Base-by-base conservation (phyloP, 2,329 filamentous ascomycete genomes). In the Cadophora luteo-olivacea region DNA sequence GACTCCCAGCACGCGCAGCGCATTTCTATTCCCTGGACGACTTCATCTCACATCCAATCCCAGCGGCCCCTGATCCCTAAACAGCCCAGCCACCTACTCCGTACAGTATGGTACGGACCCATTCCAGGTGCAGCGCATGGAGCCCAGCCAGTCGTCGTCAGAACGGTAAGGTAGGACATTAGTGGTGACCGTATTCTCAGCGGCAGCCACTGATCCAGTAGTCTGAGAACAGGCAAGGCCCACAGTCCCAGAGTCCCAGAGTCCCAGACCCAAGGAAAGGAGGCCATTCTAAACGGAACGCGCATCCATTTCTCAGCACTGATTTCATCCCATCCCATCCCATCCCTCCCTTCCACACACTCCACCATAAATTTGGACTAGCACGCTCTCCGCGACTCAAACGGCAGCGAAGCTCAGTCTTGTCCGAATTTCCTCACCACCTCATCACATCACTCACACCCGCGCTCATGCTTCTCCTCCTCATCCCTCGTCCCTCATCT, bases 281-380 rank as follows among this genome's bases (percentile, higher is more conserved):
- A 58, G 33, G 19, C 33, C 68, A 66, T 71, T 70, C 65, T 68
- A 70, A 67, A 72, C 70, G 69, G 69, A 72, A 74, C 68, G 70
- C 69, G 67, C 69, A 73, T 71, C 69, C 70, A 73, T 74, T 70
- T 70, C 68, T 68, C 65, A 69, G 64, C 68, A 54, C n/a, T 19
- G 45, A 49, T 49, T 49, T 11, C 19, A 49, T 49, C 45, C 45
- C 45, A 49, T 49, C 19, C 45, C 45, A n/a, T 55, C 36, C 54
- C 51, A 25, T 29, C 48, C n/a, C 41, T 57, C 57, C 58, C 65
- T 33, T 61, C 33, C 67, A 64, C 64, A 54, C 66, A 63, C 63
- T 69, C 69, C 67, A 69, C 69, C 55, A 60, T 61, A 67, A 61
- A 68, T 68, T 68, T 70, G 55, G 65, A 66, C 67, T 67, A 69